Base-by-base conservation (phyloP, 441 rosid genomes). In the Kokia cookei region DNA sequence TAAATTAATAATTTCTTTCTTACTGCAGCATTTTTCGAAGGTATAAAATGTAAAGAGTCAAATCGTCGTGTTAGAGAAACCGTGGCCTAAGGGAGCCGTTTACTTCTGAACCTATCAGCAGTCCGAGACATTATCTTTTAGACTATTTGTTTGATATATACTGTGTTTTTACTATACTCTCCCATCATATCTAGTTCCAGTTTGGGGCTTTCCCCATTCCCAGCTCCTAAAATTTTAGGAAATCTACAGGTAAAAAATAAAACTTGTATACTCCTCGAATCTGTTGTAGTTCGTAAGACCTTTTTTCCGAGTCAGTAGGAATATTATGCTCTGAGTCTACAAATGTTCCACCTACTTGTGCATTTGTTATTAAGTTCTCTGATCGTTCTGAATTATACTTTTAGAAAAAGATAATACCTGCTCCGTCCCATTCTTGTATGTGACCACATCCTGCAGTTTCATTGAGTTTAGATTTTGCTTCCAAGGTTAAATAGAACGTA, bases 361-460 rank as follows among this genome's bases (percentile, higher is more conserved):
- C 47, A 15, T 35, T 32, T n/a, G 45, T 35, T 62, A 37, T 66
- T 37, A 24, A 48, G 42, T 27, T 67, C 55, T 27, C 5, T 37
- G 26, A 19, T 26, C 53, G 22, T 13, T 40, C 26, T 8, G 65
- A 71, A 71, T 7, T 42, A 58, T 55, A 55, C 48, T 11, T 12
- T 37, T 72, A 72, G 12, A 26, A 42, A 45, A 58, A 65, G 61
- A 55, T n/a, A 45, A 45, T 88, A 93, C 99, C 95, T 91, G 97
- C 79, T 96, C 97, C 73, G 78, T 77, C 68, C 90, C 90, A 68
- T 88, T 91, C 78, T 86, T 91, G 89, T 84, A 84, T 66, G 82
- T 62, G 77, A 93, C 71, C 74, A 96, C 80, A 4, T 96, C 98
- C 97, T 96, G 89, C 84, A 78, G 51, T 77, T 81, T 48, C 27